These are phyloP conservation scores for Ogataea polymorpha DNA, from an alignment of 805 yeast genomes.

Conservation along the genomic window DNA sequence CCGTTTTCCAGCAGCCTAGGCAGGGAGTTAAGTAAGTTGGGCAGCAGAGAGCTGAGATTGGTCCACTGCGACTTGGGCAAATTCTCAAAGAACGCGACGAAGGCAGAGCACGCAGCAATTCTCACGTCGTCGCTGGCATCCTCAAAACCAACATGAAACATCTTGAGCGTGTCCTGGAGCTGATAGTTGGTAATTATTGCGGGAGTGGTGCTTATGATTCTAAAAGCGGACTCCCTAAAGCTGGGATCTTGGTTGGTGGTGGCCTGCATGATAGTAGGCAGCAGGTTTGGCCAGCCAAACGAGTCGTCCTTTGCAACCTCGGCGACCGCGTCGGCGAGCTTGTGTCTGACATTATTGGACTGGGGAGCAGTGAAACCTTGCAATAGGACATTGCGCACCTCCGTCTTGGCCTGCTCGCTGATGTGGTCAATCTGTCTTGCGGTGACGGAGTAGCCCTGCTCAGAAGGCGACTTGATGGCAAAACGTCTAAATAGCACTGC, in stretches of 20 bases:
- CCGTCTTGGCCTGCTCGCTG: constrained; percentile 51
- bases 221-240: constrained; percentile 85
- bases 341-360: constrained; percentile 80
- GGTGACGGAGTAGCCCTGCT: constrained; percentile 55
- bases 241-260: constrained; percentile 46
- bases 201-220: constrained; percentile 85
- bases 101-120: constrained; percentile 88
- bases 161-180: constrained; percentile 49
- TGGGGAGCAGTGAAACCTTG: constrained; percentile 71
- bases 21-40: constrained; percentile 78
- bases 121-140: constrained; percentile 81
- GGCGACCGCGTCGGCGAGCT: constrained; percentile 89
- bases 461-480: constrained; percentile 75
- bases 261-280: constrained; percentile 73
- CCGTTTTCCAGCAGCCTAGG: constrained; percentile 80
- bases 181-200: constrained; percentile 56
- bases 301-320: constrained; percentile 77
- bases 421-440: constrained; percentile 77
- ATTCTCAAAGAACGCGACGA: constrained; percentile 81
- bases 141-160: constrained; percentile 77
- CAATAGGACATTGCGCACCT: constrained; percentile 63
- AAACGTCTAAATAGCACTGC: constrained; percentile 89
- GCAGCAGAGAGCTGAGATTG: constrained; percentile 71
- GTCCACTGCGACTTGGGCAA: constrained; percentile 81
- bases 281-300: constrained; percentile 71